phyloP scores from a whole-genome alignment of 768 basidiomycete species.

The Amanita inopinata region DNA sequence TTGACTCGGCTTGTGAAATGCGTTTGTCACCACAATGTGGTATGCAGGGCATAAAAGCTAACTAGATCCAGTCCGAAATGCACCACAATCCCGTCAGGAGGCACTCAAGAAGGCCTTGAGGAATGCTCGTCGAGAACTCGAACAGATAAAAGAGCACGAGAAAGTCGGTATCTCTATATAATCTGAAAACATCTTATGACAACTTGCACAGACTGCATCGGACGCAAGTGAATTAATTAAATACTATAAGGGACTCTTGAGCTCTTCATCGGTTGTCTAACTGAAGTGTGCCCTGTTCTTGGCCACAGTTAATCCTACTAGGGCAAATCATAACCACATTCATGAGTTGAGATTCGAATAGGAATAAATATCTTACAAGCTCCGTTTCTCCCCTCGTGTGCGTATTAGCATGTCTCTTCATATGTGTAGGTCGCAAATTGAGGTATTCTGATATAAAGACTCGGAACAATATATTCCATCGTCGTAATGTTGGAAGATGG shows the following conservation, averaged over 20 bases:
- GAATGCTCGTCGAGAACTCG: slow-evolving; percentile 24
- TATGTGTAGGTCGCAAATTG: slow-evolving; percentile 38
- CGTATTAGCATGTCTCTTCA: background rate
- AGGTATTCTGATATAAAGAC: slow-evolving; percentile 91
- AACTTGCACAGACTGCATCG: slow-evolving; percentile 19
- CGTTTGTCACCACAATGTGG: slow-evolving; percentile 17
- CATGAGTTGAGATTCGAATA: background rate
- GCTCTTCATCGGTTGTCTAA: slow-evolving; percentile 3
- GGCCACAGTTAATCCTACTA: background rate
- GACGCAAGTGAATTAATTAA: slow-evolving; percentile 27
- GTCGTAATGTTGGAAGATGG: slow-evolving; percentile 73
- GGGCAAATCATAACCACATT: background rate
- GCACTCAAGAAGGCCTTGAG: slow-evolving; percentile 22
- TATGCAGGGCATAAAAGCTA: background rate
- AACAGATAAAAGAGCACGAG: slow-evolving; percentile 25
- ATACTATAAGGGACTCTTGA: slow-evolving; percentile 24
- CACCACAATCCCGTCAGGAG: slow-evolving; percentile 18
- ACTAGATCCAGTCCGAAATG: slow-evolving; percentile 18
- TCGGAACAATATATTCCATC: slow-evolving; percentile 84
- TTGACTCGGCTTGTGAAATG: slow-evolving; percentile 28
- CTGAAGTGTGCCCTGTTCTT: background rate
- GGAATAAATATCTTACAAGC: slow-evolving; percentile 1
- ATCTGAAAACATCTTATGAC: background rate
- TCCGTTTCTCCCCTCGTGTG: slow-evolving; percentile 4
- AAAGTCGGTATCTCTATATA: slow-evolving; percentile 16